A percentile compares a stretch with the other conserved stretches of the same genome.
Conservation (phyloP, 1,139 yeast genomes). For the Kluyveromyces marxianus region DNA sequence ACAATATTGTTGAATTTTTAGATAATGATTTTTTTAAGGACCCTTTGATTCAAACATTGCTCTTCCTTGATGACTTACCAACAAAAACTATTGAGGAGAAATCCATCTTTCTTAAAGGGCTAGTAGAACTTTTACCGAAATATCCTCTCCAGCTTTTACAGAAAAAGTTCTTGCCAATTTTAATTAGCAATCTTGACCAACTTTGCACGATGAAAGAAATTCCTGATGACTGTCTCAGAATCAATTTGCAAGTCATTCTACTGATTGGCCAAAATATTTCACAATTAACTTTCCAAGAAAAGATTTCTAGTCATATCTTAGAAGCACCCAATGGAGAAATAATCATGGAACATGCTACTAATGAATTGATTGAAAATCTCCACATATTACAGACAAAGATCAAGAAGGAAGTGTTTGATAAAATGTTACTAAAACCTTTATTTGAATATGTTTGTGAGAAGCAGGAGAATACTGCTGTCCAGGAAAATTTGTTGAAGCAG, state of each 20-base stretch:
- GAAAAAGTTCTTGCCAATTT: constrained; percentile 67
- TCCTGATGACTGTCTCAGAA: constrained; percentile 45
- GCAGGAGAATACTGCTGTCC: constrained; percentile 33
- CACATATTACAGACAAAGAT: constrained; percentile 46
- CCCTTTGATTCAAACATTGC: constrained; percentile 72
- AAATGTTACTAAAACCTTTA: constrained; percentile 34
- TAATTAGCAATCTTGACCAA: constrained; percentile 39
- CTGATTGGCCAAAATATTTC: constrained; percentile 63
- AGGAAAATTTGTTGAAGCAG: constrained; percentile 49
- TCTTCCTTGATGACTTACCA: constrained; percentile 76
- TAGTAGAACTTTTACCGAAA: constrained; percentile 50
- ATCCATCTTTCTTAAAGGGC: constrained; percentile 58
- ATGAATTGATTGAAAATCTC: constrained; percentile 50
- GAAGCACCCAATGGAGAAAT: constrained; percentile 29
- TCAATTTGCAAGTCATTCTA: constrained; percentile 50
- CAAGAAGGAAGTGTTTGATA: constrained; percentile 35
- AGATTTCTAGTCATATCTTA: constrained; percentile 45
- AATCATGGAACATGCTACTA: constrained; percentile 42
- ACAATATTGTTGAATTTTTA: constrained; percentile 26
- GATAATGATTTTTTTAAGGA: constrained; percentile 44
- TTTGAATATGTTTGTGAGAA: constrained; percentile 21
- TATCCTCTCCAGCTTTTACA: constrained; percentile 67
- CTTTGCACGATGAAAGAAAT: constrained; percentile 23
- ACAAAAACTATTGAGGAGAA: constrained; percentile 68
- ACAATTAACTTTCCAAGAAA: constrained; percentile 68